Conservation (phyloP, 2,329 filamentous ascomycete species). For the Aspergillus pseudonomiae region DNA sequence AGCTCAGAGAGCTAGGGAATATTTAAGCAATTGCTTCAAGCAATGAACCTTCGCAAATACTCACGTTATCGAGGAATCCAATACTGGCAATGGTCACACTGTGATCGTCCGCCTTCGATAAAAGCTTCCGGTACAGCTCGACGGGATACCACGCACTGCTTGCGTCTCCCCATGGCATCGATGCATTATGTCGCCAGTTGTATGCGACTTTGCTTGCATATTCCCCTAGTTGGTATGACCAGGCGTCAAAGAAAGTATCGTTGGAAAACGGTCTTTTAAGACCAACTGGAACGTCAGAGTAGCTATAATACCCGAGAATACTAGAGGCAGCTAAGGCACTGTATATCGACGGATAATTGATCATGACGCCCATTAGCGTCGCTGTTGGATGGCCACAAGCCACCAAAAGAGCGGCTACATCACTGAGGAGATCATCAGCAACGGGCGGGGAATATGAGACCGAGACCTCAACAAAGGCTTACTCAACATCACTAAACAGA, state of each 20-base stretch:
- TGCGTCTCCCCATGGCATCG: conserved; percentile 2
- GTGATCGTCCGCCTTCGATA: neutral
- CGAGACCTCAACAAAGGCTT: neutral
- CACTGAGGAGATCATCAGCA: neutral
- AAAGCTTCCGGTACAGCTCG: conserved; percentile 2
- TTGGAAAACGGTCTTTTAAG: neutral
- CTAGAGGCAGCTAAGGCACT: conserved; percentile 7
- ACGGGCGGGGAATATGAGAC: neutral
- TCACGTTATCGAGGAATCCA: conserved; percentile 14
- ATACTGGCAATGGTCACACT: conserved; percentile 14
- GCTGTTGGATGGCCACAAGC: neutral
- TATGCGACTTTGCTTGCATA: conserved; percentile 13
- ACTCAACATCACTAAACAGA: conserved; percentile 13
- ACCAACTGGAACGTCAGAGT: conserved; percentile 1
- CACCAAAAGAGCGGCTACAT: conserved; percentile 9
- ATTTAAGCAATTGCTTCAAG: neutral
- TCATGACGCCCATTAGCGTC: neutral
- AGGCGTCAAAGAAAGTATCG: conserved; percentile 9
- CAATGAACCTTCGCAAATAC: neutral
- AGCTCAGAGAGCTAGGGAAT: conserved; percentile 2
- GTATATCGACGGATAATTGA: conserved; percentile 13
- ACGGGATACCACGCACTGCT: conserved; percentile 7
- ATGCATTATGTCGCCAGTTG: conserved; percentile 1
- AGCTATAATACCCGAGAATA: conserved; percentile 10
- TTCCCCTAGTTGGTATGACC: conserved; percentile 1